A percentile compares a stretch with the other conserved stretches of the same genome.
Evolutionary conservation across 768 basidiomycete genomes (phyloP).

Genomic region (Tephrocybe sp.): DNA sequence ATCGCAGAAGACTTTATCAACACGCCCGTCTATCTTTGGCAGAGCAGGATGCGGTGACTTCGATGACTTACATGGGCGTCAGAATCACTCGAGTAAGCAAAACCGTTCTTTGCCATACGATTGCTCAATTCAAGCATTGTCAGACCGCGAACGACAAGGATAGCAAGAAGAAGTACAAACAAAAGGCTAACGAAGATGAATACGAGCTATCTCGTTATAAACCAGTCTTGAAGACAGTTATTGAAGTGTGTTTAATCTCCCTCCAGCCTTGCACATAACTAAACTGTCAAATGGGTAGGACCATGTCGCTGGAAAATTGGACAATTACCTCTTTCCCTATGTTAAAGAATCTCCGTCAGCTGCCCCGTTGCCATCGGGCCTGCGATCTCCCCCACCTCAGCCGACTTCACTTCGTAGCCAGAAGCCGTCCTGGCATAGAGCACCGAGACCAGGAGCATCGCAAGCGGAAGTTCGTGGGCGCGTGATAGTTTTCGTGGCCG

Average conservation of each 20-base stretch:
- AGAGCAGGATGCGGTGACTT: slow-evolving; percentile 93
- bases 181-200: slow-evolving; percentile 83
- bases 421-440: slow-evolving; percentile 87
- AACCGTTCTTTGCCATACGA: neutral
- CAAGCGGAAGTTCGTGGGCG: slow-evolving; percentile 63
- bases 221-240: slow-evolving; percentile 72
- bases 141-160: slow-evolving; percentile 78
- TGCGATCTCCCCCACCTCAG: slow-evolving; percentile 52
- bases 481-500: slow-evolving; percentile 86
- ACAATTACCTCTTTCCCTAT: slow-evolving; percentile 82
- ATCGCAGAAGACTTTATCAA: slow-evolving; percentile 89
- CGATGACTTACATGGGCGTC: slow-evolving; percentile 76
- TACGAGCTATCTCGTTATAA: slow-evolving; percentile 96
- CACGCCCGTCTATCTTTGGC: slow-evolving; percentile 85
- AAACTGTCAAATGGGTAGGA: slow-evolving; percentile 55
- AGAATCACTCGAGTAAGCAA: slow-evolving; percentile 75
- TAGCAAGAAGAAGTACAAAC: slow-evolving; percentile 77
- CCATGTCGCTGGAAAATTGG: slow-evolving; percentile 74
- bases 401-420: slow-evolving; percentile 82
- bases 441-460: slow-evolving; percentile 51
- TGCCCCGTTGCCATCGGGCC: slow-evolving; percentile 40
- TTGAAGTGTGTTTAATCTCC: slow-evolving; percentile 76
- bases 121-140: neutral
- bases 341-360: slow-evolving; percentile 74
- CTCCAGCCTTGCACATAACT: neutral